These are phyloP conservation scores for Hemerocallis citrina DNA, from an alignment of 106 monocot genomes.

Conservation along the genomic window DNA sequence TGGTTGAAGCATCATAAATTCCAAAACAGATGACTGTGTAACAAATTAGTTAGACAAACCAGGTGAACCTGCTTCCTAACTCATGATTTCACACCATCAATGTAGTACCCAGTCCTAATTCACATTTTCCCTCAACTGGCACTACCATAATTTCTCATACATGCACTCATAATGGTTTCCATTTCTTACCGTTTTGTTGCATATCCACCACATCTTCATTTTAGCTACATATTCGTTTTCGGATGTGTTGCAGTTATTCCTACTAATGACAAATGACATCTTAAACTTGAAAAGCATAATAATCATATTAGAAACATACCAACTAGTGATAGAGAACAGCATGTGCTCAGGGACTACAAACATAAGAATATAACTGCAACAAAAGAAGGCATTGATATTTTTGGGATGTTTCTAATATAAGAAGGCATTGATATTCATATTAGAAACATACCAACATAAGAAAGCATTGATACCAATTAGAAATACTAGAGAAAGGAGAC, in stretches of 20 bases:
- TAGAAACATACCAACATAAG: too few relatives aligned
- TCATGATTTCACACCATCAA: not conserved
- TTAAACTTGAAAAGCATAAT: conserved; percentile 2
- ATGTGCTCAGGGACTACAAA: too few relatives aligned
- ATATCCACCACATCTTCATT: too few relatives aligned
- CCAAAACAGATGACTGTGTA: not conserved
- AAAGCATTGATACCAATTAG: not conserved
- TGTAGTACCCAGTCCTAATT: too few relatives aligned
- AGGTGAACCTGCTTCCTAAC: not conserved
- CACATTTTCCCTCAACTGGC: too few relatives aligned
- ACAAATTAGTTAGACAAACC: not conserved
- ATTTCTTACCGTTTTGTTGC: too few relatives aligned
- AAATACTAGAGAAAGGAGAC: not conserved
- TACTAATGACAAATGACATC: not conserved
- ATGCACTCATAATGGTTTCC: too few relatives aligned
- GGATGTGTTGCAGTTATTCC: not conserved
- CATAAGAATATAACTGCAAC: too few relatives aligned
- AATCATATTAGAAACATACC: too few relatives aligned
- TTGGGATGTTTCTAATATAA: not conserved
- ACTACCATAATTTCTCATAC: too few relatives aligned
- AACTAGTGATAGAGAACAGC: not conserved
- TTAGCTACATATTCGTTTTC: too few relatives aligned
- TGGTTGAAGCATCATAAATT: not conserved
- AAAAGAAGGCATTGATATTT: too few relatives aligned
- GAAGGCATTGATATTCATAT: not conserved